Evolutionary conservation across 75 land plant species (phyloP).

Genomic region (Isoetes taiwanensis): DNA sequence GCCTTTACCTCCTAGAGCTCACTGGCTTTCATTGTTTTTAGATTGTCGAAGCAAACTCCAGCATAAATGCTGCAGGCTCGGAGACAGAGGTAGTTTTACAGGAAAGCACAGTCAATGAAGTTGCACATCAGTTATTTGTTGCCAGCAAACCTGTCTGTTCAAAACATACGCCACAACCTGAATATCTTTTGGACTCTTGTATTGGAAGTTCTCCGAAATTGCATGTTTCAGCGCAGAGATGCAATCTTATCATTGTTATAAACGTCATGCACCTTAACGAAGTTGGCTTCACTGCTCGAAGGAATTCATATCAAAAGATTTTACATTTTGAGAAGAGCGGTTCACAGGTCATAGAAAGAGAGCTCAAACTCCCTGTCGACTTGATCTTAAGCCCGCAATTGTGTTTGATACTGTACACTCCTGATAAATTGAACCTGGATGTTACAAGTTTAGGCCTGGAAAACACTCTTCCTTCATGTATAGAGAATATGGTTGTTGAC

Average conservation of each 20-base stretch:
- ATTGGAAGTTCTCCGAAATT: neutral
- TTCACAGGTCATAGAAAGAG: conserved; percentile 77
- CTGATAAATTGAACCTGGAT: too few relatives aligned
- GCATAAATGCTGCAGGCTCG: too few relatives aligned
- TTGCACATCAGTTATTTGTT: too few relatives aligned
- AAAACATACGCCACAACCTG: too few relatives aligned
- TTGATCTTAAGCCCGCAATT: conserved; percentile 52
- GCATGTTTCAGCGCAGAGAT: neutral
- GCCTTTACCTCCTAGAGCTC: too few relatives aligned
- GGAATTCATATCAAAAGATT: conserved; percentile 71
- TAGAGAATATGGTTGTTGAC: conserved; percentile 59
- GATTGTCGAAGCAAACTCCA: too few relatives aligned
- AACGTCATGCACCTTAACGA: conserved; percentile 41
- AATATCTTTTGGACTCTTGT: too few relatives aligned
- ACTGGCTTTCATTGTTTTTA: too few relatives aligned
- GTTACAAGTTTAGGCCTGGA: conserved; percentile 22
- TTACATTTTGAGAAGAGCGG: conserved; percentile 65
- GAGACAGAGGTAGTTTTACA: too few relatives aligned
- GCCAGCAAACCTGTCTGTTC: too few relatives aligned
- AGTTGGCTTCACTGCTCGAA: conserved; percentile 39
- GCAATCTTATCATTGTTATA: conserved; percentile 34
- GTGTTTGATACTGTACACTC: conserved; percentile 60
- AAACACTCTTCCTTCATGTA: conserved; percentile 19
- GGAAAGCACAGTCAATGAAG: too few relatives aligned
- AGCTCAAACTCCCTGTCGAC: conserved; percentile 67